Evolutionary conservation across 2,329 filamentous ascomycete genomes (phyloP).

Genomic region (Pseudophaeomoniella oleicola): DNA sequence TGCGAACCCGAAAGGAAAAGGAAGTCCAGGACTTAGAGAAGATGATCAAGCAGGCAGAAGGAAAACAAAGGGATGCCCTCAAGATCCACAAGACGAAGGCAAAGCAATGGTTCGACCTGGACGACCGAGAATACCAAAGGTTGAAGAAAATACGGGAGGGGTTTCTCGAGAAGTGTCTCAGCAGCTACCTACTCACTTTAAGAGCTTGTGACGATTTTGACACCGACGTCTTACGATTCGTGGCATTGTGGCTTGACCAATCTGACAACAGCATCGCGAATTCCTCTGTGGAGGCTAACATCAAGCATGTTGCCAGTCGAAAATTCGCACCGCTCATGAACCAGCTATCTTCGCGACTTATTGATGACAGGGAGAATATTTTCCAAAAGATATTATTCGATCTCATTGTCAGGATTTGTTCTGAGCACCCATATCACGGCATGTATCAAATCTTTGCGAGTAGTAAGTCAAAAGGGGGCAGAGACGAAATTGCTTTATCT

Average conservation of each 20-base stretch:
- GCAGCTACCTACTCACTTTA: constrained; percentile 83
- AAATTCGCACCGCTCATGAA: constrained; percentile 94
- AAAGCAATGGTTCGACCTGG: constrained; percentile 80
- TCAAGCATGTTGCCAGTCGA: constrained; percentile 64
- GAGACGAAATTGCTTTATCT: constrained; percentile 60
- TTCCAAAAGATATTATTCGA: constrained; percentile 67
- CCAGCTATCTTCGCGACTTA: constrained; percentile 83
- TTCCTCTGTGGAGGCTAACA: constrained; percentile 53
- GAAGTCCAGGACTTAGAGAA: constrained; percentile 63
- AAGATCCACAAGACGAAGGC: constrained; percentile 53
- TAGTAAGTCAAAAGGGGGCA: constrained; percentile 48
- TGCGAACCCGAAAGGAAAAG: constrained; percentile 65
- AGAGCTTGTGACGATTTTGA: constrained; percentile 76
- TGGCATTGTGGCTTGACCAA: constrained; percentile 84
- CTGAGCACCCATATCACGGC: constrained; percentile 88
- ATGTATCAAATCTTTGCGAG: constrained; percentile 94
- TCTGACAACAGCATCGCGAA: constrained; percentile 66
- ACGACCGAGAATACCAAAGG: constrained; percentile 71
- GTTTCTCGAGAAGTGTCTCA: constrained; percentile 75
- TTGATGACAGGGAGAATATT: constrained; percentile 44
- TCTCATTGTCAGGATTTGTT: constrained; percentile 70
- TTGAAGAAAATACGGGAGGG: constrained; percentile 62
- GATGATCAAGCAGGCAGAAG: constrained; percentile 34
- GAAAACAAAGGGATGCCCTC: constrained; percentile 41
- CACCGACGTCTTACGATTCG: constrained; percentile 80